Conservation (phyloP, 2,329 filamentous ascomycete species). For the Macroventuria anomochaeta region DNA sequence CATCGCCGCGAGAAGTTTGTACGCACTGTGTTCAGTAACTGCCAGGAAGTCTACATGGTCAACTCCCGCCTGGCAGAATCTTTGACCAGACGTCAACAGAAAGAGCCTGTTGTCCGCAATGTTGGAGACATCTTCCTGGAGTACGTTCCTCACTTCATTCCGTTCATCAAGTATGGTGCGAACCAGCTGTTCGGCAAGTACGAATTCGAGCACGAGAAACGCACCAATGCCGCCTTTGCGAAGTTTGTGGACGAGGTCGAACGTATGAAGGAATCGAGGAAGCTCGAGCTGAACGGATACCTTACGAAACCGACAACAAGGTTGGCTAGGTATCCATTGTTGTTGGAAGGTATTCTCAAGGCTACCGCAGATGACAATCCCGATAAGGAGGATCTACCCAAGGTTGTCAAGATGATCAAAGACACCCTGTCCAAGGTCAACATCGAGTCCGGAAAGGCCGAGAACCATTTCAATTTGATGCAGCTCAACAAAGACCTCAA, state of each 20-base stretch:
- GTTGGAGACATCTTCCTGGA: constrained; percentile 95
- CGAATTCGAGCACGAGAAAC: constrained; percentile 96
- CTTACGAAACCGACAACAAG: constrained; percentile 96
- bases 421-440: constrained; percentile 90
- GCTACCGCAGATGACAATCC: constrained; percentile 87
- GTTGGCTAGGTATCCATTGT: constrained; percentile 88
- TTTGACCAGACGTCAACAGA: constrained; percentile 89
- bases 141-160: constrained; percentile 89
- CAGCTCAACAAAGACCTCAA: constrained; percentile 90
- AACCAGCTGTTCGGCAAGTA: constrained; percentile 97
- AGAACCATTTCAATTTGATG: constrained; percentile 95
- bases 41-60: constrained; percentile 90
- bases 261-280: constrained; percentile 92
- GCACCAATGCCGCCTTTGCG: constrained; percentile 80
- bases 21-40: constrained; percentile 93
- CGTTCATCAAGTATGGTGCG: constrained; percentile 94
- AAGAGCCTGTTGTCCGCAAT: constrained; percentile 84
- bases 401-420: constrained; percentile 84
- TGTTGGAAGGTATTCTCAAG: constrained; percentile 90
- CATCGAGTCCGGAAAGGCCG: constrained; percentile 92
- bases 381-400: constrained; percentile 90
- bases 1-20: constrained; percentile 89
- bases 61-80: constrained; percentile 87
- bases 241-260: constrained; percentile 97
- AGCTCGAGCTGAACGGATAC: constrained; percentile 96